Conservation (phyloP, 2,329 filamentous ascomycete genomes). For the Microcera coccophila region DNA sequence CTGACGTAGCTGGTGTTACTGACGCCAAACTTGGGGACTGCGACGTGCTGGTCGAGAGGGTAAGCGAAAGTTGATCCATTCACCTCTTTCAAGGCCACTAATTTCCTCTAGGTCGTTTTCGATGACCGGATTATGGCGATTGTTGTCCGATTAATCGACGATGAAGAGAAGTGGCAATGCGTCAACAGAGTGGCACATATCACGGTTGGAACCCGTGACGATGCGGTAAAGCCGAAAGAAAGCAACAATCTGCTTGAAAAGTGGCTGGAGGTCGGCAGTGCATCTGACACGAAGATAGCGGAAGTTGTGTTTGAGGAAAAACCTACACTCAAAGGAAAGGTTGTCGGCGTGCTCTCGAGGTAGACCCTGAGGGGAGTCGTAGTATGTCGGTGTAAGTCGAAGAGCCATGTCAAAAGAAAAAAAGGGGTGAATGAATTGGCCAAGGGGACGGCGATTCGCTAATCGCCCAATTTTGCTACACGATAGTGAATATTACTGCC, state of each 20-base stretch:
- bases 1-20: constrained; percentile 31
- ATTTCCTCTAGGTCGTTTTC: constrained; percentile 62
- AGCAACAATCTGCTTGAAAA: constrained; percentile 77
- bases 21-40: constrained; percentile 55
- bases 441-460: too few species aligned
- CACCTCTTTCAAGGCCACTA: constrained; percentile 6
- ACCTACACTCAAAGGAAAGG: constrained; percentile 45
- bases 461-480: too few species aligned
- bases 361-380: too few species aligned
- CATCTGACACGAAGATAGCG: constrained; percentile 40
- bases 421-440: too few species aligned
- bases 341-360: constrained; percentile 47
- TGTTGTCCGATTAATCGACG: constrained; percentile 67
- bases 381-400: too few species aligned
- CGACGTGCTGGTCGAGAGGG: constrained; percentile 59
- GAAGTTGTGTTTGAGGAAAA: constrained; percentile 50
- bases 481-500: too few species aligned
- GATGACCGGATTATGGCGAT: constrained; percentile 88
- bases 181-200: constrained; percentile 80
- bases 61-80: constrained; percentile 34
- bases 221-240: constrained; percentile 82
- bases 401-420: too few species aligned
- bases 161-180: constrained; percentile 59
- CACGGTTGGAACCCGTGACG: constrained; percentile 77
- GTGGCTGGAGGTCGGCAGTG: constrained; percentile 63